Evolutionary conservation across 495 filamentous ascomycete species (phyloP), one percentile per base, ranked within the genome.

Genomic region (Acidiella bohemica): DNA sequence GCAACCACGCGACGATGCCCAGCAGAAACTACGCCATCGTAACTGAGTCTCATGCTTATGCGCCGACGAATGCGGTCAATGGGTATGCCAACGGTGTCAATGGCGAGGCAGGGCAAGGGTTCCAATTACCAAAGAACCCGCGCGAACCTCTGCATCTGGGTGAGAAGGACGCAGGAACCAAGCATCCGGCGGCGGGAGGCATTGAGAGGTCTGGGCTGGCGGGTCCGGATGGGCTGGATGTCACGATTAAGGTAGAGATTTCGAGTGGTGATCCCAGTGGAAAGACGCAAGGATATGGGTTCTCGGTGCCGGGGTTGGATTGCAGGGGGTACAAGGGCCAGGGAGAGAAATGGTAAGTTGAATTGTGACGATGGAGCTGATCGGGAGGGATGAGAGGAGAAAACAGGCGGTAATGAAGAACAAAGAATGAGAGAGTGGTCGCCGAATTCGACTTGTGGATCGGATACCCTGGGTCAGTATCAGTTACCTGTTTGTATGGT

Each of bases 1-100:
- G 65, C 46, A 94, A 94, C 60, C 72, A 80, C 46, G 75, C 80
- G 25, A 93, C 86, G 16, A 93, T 94, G 87, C 87, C 87, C 2
- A 77, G 73, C 30, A 72, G 88, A 38, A 94, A 95, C 62, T 94
- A 79, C 57, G 80, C 86, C 43, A 75, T 78, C 43, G 72, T 96
- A 44, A 81, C 79, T 23, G 84, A 93, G 39, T 53, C 46, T n/a
- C 53, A 56, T 25, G 30, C 41, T 1, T 41, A 47, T 14, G 34
- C 21, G 30, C 31, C 42, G 3, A 23, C 46, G 4, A 34, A 43
- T 31, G 39, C 36, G 9, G 33, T 17, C 19, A 40, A 47, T 32
- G 48, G 37, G 14, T 8, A 27, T 9, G 31, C 16, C 24, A 44
- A 50, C n/a, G 42, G 42, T 13, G 17, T 6, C 8, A 29, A 32